Evolutionary conservation across 2,329 filamentous ascomycete genomes (phyloP).

Genomic region (Colletotrichum theobromicola): DNA sequence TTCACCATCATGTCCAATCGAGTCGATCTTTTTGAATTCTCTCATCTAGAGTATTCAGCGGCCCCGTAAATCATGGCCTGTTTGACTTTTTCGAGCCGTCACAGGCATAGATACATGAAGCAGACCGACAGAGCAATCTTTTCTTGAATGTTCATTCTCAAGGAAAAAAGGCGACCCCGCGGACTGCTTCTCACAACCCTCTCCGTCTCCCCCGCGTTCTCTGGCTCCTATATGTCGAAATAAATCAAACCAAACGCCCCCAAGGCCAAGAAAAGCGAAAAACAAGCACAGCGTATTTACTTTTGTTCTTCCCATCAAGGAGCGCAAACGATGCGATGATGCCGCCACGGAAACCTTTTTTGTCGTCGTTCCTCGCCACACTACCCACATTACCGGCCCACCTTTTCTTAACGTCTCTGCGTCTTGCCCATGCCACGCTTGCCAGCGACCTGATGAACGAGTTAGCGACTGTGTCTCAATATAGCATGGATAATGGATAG

Average conservation of each 20-base stretch:
- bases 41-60: conserved; percentile 18
- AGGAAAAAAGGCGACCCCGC: neutral
- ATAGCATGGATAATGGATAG: neutral
- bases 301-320: conserved; percentile 16
- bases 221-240: conserved; percentile 1
- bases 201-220: neutral
- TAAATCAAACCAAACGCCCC: conserved; percentile 12
- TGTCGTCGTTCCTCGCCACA: neutral
- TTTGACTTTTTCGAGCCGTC: neutral
- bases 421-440: conserved; percentile 96
- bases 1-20: neutral
- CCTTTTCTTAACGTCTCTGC: conserved; percentile 64
- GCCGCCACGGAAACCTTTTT: neutral
- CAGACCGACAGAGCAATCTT: neutral
- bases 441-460: conserved; percentile 69
- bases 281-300: conserved; percentile 11
- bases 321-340: conserved; percentile 4
- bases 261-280: conserved; percentile 5
- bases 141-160: neutral
- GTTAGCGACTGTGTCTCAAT: conserved; percentile 34
- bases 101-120: neutral
- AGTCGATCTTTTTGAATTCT: neutral
- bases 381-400: conserved; percentile 9
- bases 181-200: neutral
- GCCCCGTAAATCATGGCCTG: neutral